Evolutionary conservation across 2,329 filamentous ascomycete genomes (phyloP).

Genomic region (Xylaria arbuscula): DNA sequence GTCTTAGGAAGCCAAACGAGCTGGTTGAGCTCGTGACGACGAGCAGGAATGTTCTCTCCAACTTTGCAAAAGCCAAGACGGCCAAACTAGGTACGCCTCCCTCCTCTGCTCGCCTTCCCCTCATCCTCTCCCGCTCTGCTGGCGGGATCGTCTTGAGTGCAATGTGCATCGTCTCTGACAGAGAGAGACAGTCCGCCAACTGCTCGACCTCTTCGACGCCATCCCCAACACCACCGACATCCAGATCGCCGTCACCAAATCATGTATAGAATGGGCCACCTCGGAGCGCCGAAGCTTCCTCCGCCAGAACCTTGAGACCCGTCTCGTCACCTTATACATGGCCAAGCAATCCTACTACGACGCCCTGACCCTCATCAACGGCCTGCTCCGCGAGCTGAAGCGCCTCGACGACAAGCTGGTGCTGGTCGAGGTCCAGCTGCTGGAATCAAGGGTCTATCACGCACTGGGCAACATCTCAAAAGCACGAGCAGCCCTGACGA

Average conservation of each 20-base stretch:
- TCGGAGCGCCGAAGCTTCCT: constrained; percentile 95
- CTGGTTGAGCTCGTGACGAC: constrained; percentile 90
- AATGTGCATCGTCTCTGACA: constrained; percentile 14
- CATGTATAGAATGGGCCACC: constrained; percentile 99
- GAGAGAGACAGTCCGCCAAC: constrained; percentile 79
- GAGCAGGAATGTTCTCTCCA: constrained; percentile 90
- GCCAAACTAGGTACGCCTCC: constrained; percentile 87
- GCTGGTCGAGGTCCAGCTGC: constrained; percentile 94
- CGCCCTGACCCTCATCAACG: constrained; percentile 94
- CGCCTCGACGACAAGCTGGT: constrained; percentile 98
- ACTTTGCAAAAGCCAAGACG: constrained; percentile 98
- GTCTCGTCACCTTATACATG: constrained; percentile 94
- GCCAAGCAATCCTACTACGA: constrained; percentile 98
- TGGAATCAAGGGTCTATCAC: constrained; percentile 97
- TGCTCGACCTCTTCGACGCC: constrained; percentile 92
- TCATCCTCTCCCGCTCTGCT: neutral
- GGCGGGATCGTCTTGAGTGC: neutral
- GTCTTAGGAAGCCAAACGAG: constrained; percentile 77
- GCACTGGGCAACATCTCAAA: constrained; percentile 96
- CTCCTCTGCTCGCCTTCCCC: neutral
- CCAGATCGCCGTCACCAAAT: constrained; percentile 95
- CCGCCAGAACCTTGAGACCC: constrained; percentile 96
- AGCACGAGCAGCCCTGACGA: constrained; percentile 92
- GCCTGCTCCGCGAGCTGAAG: constrained; percentile 94
- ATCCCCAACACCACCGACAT: constrained; percentile 95